phyloP scores from a whole-genome alignment of 164 flowering plant genomes.

The Tinospora cordifolia region DNA sequence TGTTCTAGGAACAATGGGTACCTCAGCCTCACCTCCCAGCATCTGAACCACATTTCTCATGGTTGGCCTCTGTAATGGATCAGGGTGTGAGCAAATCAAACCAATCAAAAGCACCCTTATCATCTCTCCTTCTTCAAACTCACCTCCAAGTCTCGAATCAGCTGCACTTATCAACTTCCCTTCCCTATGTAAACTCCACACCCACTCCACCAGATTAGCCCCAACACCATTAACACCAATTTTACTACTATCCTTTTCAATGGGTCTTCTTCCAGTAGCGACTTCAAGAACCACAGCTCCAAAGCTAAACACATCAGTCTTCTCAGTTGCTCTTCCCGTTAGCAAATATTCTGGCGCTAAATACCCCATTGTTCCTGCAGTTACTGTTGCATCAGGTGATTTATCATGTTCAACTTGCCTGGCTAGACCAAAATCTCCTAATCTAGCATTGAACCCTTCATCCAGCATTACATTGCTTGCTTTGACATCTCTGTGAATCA shows the following conservation, averaged over 20 bases:
- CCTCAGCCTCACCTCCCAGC: constrained; percentile 60
- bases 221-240: constrained; percentile 4
- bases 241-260: constrained; percentile 44
- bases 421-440: constrained; percentile 88
- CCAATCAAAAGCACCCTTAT: constrained; percentile 59
- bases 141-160: constrained; percentile 44
- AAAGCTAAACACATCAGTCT: constrained; percentile 85
- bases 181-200: constrained; percentile 67
- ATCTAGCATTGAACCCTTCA: constrained; percentile 64
- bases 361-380: constrained; percentile 96
- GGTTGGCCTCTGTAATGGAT: constrained; percentile 61
- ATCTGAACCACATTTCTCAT: constrained; percentile 83
- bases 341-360: constrained; percentile 80
- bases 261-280: constrained; percentile 74
- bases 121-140: constrained; percentile 64
- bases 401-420: constrained; percentile 69
- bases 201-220: constrained; percentile 14
- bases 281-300: constrained; percentile 93
- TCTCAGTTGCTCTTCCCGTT: constrained; percentile 77
- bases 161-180: constrained; percentile 47
- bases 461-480: constrained; percentile 85
- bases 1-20: constrained; percentile 56
- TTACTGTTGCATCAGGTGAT: constrained; percentile 73
- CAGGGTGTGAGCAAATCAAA: constrained; percentile 71
- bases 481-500: constrained; percentile 81